Percentiles rank a stretch among this genome's conserved stretches.
Conservation (phyloP, 345 rosid genomes). For the Brassica carinata region DNA sequence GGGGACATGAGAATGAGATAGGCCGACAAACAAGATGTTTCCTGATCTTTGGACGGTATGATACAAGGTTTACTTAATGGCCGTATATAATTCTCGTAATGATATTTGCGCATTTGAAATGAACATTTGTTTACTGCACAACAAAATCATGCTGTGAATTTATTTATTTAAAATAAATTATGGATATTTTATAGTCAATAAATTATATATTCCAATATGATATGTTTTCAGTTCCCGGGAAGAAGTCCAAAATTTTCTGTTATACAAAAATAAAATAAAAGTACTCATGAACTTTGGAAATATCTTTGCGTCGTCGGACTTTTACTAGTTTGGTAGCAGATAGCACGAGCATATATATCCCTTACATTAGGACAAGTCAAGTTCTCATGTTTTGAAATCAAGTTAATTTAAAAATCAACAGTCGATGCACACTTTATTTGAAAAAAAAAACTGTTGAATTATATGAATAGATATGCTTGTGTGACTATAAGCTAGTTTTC, state of each 20-base stretch:
- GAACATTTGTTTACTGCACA: background rate
- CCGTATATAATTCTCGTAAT: background rate
- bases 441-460: background rate
- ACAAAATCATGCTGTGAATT: background rate
- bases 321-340: constrained; percentile 16
- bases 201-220: background rate
- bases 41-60: background rate
- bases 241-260: background rate
- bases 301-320: background rate
- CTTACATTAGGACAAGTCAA: constrained; percentile 22
- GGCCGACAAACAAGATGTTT: constrained; percentile 13
- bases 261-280: background rate
- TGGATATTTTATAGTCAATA: background rate
- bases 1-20: background rate
- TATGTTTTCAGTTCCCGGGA: background rate
- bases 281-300: constrained; percentile 17
- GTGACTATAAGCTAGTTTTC: constrained; percentile 4
- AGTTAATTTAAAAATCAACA: background rate
- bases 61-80: background rate
- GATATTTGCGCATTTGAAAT: background rate
- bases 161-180: background rate
- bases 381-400: constrained; percentile 28
- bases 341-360: constrained; percentile 5
- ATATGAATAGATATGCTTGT: constrained; percentile 18
- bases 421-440: background rate